Conservation (phyloP, 345 rosid genomes). For the Nephelium lappaceum region DNA sequence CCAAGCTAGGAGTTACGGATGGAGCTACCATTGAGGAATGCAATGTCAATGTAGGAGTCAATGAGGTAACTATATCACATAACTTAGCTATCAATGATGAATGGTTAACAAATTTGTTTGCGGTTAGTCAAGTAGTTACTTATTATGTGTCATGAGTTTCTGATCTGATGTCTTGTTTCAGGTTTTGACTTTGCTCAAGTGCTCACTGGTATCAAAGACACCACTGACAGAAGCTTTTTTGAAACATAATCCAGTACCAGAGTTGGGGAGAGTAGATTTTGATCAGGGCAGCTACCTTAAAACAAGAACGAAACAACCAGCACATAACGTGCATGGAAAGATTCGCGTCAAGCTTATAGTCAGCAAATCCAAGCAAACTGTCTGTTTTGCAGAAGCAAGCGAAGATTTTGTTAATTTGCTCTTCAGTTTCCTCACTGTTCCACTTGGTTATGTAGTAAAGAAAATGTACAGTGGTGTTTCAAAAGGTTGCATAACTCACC, state of each 20-base stretch:
- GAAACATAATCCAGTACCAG: not conserved
- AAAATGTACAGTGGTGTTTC: constrained; percentile 2
- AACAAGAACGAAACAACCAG: not conserved
- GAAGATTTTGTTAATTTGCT: not conserved
- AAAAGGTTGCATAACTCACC: constrained; percentile 17
- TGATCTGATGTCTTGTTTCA: constrained; percentile 13
- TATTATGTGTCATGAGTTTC: too few species aligned
- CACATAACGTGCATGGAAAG: constrained; percentile 3
- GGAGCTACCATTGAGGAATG: constrained; percentile 11
- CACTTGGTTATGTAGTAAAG: constrained; percentile 26
- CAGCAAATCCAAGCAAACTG: constrained; percentile 30
- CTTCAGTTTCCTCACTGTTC: constrained; percentile 38
- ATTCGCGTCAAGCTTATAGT: constrained; percentile 17
- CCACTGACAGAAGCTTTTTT: constrained; percentile 27
- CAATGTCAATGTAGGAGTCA: not conserved
- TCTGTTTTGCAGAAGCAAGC: constrained; percentile 29
- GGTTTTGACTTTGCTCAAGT: constrained; percentile 25
- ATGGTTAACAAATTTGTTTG: too few species aligned
- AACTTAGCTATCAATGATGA: too few species aligned
- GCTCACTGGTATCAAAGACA: constrained; percentile 20
- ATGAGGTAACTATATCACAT: constrained; percentile 21
- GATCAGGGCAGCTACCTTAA: not conserved
- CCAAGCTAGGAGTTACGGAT: constrained; percentile 19
- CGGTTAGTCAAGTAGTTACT: too few species aligned
- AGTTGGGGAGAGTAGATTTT: not conserved